Evolutionary conservation across 208 protist species (phyloP).

Genomic region (Acanthamoeba polyphaga): DNA sequence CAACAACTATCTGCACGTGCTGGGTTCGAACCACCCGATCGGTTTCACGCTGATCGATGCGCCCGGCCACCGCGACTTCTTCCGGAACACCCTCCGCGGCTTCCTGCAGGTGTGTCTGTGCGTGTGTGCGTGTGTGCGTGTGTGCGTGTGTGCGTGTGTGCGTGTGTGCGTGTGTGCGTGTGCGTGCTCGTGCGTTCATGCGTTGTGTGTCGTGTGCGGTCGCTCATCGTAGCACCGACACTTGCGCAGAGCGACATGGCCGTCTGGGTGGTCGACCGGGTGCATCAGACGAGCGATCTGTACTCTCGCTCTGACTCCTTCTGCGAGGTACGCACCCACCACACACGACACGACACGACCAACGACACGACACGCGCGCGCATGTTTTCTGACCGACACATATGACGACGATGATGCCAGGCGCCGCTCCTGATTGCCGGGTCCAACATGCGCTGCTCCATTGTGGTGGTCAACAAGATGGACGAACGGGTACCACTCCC

Average conservation of each 20-base stretch:
- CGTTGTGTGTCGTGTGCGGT: not conserved
- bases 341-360: too few relatives aligned
- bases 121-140: not conserved
- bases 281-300: not conserved
- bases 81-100: constrained; percentile 25
- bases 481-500: not conserved
- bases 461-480: constrained; percentile 47
- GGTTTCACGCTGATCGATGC: constrained; percentile 24
- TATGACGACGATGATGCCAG: too few relatives aligned
- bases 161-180: too few relatives aligned
- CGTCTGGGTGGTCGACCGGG: not conserved
- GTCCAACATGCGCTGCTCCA: not conserved
- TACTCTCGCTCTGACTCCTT: not conserved
- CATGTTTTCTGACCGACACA: too few relatives aligned
- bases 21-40: not conserved
- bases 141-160: too few relatives aligned
- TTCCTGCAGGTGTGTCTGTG: not conserved
- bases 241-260: constrained; percentile 11
- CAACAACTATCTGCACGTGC: constrained; percentile 36
- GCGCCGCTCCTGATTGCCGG: not conserved
- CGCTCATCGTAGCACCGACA: too few relatives aligned
- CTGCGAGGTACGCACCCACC: not conserved
- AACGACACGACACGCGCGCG: too few relatives aligned
- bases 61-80: constrained; percentile 12
- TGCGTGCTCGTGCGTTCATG: not conserved